Base-by-base conservation (phyloP, 495 filamentous ascomycete species). In the Talaromyces thailandensis region DNA sequence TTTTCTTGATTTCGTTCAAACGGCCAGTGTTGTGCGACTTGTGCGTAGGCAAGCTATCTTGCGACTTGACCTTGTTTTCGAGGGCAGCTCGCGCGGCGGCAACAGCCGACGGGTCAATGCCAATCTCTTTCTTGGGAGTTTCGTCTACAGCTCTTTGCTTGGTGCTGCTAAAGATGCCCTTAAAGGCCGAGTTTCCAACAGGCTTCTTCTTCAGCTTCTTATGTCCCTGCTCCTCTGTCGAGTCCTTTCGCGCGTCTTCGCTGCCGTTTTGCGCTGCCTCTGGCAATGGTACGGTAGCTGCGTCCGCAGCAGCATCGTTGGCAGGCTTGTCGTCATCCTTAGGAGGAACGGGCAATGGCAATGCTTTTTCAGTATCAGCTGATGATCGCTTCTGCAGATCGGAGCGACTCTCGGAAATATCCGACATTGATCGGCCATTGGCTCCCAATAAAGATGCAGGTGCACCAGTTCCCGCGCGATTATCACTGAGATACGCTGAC, bases 401-500 rank as follows among this genome's bases (percentile, higher is more conserved):
- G 6, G 68, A 67, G 18, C 53, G 64, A 24, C 8, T 59, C 43
- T 68, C 66, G 2, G 66, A 45, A 11, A 69, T 48, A 29, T 45
- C 28, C 5, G 59, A 50, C 59, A 61, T 50, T 21, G 40, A 21
- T 50, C 59, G 58, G 3, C 63, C 63, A 32, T 64, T 64, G 0
- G 56, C 14, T 2, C 62, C 61, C 7, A 65, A 63, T 16, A 63
- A 28, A 6, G 69, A 63, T 45, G 77, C 76, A 7, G 68, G 31
- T 28, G 68, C 65, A 31, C 87, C 91, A 58, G 81, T 88, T 45
- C 91, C 91, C 23, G 86, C 85, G 64, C 81, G 85, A 26, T 72
- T 74, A 68, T 95, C 81, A 12, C 82, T 85, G 9, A 98, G 80
- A 74, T 97, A 98, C 23, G 88, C 86, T 52, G 87, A 84, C 16